These are phyloP conservation scores for Aurifilum marmelostoma DNA, from an alignment of 2,329 filamentous ascomycete species.

Conservation along the genomic window DNA sequence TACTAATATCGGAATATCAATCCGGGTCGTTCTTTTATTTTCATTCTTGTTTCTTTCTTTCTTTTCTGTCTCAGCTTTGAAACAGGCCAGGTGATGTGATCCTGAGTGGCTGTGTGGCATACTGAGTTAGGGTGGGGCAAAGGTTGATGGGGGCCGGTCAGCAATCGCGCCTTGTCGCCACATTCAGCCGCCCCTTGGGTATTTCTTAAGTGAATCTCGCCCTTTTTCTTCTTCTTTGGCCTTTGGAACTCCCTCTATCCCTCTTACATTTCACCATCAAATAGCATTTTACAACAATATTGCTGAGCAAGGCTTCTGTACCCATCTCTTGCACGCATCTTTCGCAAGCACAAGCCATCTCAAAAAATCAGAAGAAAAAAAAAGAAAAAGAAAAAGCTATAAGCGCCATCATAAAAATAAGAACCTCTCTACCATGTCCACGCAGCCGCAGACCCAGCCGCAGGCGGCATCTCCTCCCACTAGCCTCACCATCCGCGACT, in stretches of 20 bases:
- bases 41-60: background rate
- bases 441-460: background rate
- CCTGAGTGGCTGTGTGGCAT: background rate
- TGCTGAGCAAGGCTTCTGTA: background rate
- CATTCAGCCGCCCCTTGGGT: background rate
- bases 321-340: background rate
- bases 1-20: too few relatives aligned
- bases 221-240: background rate
- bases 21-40: background rate
- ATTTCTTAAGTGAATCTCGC: background rate
- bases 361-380: too few relatives aligned
- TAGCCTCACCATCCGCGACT: constrained; percentile 6
- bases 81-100: background rate
- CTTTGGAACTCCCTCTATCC: background rate
- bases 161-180: background rate
- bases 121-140: background rate
- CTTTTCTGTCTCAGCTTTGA: background rate
- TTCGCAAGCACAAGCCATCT: too few relatives aligned
- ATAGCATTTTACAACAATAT: background rate
- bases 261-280: background rate
- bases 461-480: background rate
- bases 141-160: too few relatives aligned
- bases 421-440: background rate
- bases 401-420: background rate
- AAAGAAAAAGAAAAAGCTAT: background rate